phyloP scores from a whole-genome alignment of 305 asterid genomes.

The Fraxinus floribunda region DNA sequence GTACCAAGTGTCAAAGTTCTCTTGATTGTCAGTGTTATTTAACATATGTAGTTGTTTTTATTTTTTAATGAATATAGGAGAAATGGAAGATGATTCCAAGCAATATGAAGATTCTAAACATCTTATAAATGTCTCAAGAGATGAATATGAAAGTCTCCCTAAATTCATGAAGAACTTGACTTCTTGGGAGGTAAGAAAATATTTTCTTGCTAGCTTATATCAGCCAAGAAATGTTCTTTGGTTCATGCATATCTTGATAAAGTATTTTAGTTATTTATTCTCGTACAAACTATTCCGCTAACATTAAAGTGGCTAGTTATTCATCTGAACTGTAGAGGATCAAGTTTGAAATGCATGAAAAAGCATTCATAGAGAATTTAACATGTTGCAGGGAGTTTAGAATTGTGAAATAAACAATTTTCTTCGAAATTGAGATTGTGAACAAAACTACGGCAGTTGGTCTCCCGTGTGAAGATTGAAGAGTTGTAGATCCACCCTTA shows the following conservation, averaged over 20 bases:
- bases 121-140: conserved; percentile 44
- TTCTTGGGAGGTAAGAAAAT: conserved; percentile 73
- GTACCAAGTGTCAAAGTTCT: neutral
- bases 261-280: neutral
- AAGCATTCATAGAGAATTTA: conserved; percentile 1
- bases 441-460: neutral
- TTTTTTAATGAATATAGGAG: conserved; percentile 30
- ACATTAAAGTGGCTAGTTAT: neutral
- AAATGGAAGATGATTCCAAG: conserved; percentile 27
- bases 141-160: conserved; percentile 81
- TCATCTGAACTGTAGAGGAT: neutral
- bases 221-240: neutral
- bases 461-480: neutral
- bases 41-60: conserved; percentile 19
- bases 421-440: neutral
- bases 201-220: neutral
- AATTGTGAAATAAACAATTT: neutral
- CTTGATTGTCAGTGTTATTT: neutral
- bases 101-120: conserved; percentile 36
- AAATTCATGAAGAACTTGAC: conserved; percentile 67
- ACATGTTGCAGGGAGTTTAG: neutral
- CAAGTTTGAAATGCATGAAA: conserved; percentile 2
- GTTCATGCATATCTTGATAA: neutral
- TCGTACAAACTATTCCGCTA: neutral
- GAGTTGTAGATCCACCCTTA: neutral